These are phyloP conservation scores for Acacia concinna DNA, from an alignment of 331 rosid genomes.

Conservation along the genomic window DNA sequence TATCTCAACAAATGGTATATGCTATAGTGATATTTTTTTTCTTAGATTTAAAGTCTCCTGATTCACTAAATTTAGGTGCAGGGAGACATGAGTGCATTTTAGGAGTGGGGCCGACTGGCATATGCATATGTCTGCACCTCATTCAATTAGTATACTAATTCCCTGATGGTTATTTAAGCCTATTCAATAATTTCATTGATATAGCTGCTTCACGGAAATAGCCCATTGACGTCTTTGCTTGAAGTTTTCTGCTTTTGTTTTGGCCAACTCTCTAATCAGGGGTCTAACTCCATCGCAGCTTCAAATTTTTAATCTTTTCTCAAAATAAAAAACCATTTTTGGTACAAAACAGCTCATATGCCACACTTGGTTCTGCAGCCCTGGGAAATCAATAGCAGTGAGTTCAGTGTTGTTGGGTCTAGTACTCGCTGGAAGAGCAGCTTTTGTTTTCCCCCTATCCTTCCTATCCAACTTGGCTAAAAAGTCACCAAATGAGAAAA, in stretches of 20 bases:
- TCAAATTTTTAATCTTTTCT: background rate
- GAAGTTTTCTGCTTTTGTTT: background rate
- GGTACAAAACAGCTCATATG: background rate
- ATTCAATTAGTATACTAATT: background rate
- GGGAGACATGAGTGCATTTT: background rate
- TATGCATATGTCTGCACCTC: background rate
- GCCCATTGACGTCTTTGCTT: background rate
- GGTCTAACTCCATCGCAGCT: too few relatives aligned
- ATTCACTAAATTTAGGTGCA: background rate
- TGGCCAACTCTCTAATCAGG: too few relatives aligned
- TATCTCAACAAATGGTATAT: background rate
- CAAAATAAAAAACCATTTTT: background rate
- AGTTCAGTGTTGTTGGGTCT: slow-evolving; percentile 69
- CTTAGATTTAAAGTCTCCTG: background rate
- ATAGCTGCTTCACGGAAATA: background rate
- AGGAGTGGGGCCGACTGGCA: background rate
- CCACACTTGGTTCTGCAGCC: slow-evolving; percentile 44
- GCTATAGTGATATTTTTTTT: background rate
- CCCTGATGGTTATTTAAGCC: background rate
- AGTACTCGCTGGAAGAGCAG: slow-evolving; percentile 77
- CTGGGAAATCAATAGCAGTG: slow-evolving; percentile 74
- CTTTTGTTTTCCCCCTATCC: slow-evolving; percentile 79
- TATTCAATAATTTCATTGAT: background rate
- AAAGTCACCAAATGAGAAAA: slow-evolving; percentile 46
- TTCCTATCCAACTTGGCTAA: slow-evolving; percentile 64